These are phyloP conservation scores for Pseudogymnoascus sp. DNA, from an alignment of 2,329 filamentous ascomycete genomes.

Conservation along the genomic window DNA sequence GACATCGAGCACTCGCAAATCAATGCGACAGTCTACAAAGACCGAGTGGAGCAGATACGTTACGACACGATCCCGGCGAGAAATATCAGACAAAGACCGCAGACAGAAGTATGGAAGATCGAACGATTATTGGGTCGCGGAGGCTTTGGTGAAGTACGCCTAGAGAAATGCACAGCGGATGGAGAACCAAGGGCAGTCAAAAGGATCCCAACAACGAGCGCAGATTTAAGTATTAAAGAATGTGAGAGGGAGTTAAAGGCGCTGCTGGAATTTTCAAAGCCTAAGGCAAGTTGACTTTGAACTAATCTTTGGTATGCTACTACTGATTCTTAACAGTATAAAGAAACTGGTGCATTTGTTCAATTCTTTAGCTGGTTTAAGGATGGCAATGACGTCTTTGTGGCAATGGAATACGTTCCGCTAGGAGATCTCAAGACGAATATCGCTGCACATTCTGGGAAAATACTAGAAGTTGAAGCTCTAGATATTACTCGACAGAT, in stretches of 20 bases:
- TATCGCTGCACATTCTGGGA: neutral
- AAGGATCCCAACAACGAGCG: too few relatives aligned
- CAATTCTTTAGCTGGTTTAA: slow-evolving; percentile 16
- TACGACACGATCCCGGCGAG: neutral
- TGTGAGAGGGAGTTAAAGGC: neutral
- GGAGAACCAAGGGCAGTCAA: too few relatives aligned
- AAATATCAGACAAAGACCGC: neutral
- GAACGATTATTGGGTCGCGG: neutral
- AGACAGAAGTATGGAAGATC: neutral
- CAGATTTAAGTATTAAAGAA: neutral
- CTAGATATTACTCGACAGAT: slow-evolving; percentile 13
- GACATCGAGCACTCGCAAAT: too few relatives aligned
- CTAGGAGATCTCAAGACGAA: slow-evolving; percentile 11
- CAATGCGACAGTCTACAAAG: neutral
- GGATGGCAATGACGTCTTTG: slow-evolving; percentile 7
- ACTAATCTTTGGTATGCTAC: neutral
- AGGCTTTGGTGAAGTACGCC: neutral
- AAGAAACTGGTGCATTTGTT: slow-evolving; percentile 13
- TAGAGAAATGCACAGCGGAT: neutral
- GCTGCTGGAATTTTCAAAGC: neutral
- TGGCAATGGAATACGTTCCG: slow-evolving; percentile 17
- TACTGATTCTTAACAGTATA: neutral
- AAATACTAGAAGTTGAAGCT: slow-evolving; percentile 9
- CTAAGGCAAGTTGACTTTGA: too few relatives aligned
- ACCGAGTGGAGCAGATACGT: neutral